Evolutionary conservation across 176 grass and related monocot species (phyloP), one percentile per base, ranked within the genome.

Genomic region (Ananas comosus): DNA sequence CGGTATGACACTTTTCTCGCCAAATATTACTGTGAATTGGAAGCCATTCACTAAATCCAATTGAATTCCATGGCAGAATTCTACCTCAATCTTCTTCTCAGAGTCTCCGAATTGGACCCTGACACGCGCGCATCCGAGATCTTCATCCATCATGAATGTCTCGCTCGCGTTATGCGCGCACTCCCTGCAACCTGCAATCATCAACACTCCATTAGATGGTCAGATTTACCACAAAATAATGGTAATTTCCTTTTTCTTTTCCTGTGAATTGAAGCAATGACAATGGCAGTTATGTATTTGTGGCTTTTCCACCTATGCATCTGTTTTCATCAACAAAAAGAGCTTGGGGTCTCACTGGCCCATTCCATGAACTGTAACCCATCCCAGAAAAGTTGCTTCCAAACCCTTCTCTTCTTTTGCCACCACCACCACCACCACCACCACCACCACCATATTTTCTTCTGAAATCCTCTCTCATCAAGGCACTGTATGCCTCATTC

Each of bases 321-420:
- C 80, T 88, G 64, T 83, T 85, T 65, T 85, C 82, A 52, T 91
- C 82, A 13, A 88, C 89, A 42, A 88, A 85, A 73, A 91, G 74
- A 73, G 81, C 85, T 18, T 82, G 81, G 49, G 67, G 69, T 74
- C 88, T 70, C 64, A 80, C 2, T 76, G 81, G 78, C 47, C 85
- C 88, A 52, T 91, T 85, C 88, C 85, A 91, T 68, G 79, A 85
- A 64, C 82, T 88, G 71, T 80, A 85, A 18, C 82, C 79, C 3
- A 82, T 76, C 68, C 82, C 79, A 49, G 79, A 66, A 80, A 74
- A 88, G 13, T 67, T 49, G 50, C 67, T 66, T 33, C 10, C 64
- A 48, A 33, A 67, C n/a, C 70, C 42, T 17, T 68, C 49, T 23
- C 58, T 66, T n/a, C 11, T 65, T 69, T 68, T 87, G 51, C 69